Base-by-base conservation (phyloP, 2,329 filamentous ascomycete genomes). In the Hypoxylon sp. region DNA sequence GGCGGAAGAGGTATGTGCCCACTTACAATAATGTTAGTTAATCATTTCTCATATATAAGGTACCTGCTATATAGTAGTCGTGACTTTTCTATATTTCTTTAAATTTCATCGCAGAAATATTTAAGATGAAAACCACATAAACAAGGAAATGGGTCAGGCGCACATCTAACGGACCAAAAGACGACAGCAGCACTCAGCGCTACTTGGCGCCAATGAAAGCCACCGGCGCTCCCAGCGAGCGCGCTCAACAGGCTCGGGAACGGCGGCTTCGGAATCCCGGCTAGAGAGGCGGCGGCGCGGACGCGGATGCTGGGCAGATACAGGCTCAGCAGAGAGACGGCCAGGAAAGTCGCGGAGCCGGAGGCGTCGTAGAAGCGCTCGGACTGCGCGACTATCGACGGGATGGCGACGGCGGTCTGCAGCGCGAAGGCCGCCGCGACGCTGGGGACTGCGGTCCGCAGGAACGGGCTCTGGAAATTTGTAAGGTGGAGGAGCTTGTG, bases 281-380 rank as follows among this genome's bases (percentile, higher is more conserved):
- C 65, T 25, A 82, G 73, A 0, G 79, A 73, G 1, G 84, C 83
- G 5, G 86, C 83, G 56, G 82, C 81, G 48, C 83, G 82, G 13
- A 86, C 86, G 45, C 88, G 82, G 60, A 90, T 79, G 2, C 84
- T 83, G 0, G 89, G 89, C 14, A 91, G 81, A 69, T 87, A 88
- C 14, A 92, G 80, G 64, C 85, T 88, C 28, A 91, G 77, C 0
- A 87, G 85, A 13, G 87, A 88, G 75, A 89, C 89, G 59, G 87
- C 87, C 38, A 92, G 82, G 75, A 90, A 91, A 2, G 90, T 91
- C 32, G 90, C 74, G 13, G 88, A 89, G 51, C 90, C 90, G 1
- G 88, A 90, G 51, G 90, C 77, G 75, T 92, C 90, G 76, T 90
- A 92, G 81, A 90, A 91, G 38, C 87, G 85, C 74, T 92, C 90